phyloP scores from a whole-genome alignment of 1,284 basidiomycete genomes.

The Malassezia equina region DNA sequence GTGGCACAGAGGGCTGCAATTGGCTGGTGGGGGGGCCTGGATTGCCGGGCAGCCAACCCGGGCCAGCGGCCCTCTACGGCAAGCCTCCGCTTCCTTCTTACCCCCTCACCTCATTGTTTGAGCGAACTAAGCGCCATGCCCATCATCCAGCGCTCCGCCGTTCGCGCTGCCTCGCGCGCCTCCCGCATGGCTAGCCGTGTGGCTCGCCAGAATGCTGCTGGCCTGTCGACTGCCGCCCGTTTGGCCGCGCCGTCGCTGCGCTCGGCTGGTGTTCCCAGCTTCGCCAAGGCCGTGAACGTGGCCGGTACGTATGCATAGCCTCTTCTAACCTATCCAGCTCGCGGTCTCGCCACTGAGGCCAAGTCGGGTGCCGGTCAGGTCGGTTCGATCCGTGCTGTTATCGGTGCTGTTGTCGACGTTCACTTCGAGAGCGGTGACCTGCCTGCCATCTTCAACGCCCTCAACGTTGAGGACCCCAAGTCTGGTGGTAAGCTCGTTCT shows the following conservation, averaged over 20 bases:
- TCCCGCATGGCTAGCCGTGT: constrained; percentile 23
- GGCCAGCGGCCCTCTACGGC: constrained; percentile 6
- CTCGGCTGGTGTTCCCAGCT: constrained; percentile 19
- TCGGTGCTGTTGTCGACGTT: constrained; percentile 87
- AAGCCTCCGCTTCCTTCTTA: constrained; percentile 13
- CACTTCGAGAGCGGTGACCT: constrained; percentile 60
- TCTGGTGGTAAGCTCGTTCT: constrained; percentile 57
- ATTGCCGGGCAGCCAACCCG: constrained; percentile 19
- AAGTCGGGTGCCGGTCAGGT: constrained; percentile 24
- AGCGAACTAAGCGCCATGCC: constrained; percentile 25
- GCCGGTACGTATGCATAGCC: constrained; percentile 1
- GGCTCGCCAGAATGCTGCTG: constrained; percentile 30
- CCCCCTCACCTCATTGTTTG: constrained; percentile 17
- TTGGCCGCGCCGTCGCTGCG: constrained; percentile 24
- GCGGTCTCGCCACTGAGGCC: constrained; percentile 34
- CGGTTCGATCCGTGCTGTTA: constrained; percentile 47
- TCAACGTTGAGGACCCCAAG: constrained; percentile 84
- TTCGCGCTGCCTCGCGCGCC: constrained; percentile 37
- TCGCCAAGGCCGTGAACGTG: constrained; percentile 20
- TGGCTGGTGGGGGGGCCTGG: constrained; percentile 9
- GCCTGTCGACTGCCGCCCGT: constrained; percentile 30
- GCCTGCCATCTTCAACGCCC: constrained; percentile 92
- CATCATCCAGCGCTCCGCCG: constrained; percentile 34
- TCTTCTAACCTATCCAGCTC: constrained; percentile 19
- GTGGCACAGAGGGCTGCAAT: constrained; percentile 12